A percentile compares a stretch with the other conserved stretches of the same genome.
Evolutionary conservation across 495 filamentous ascomycete species (phyloP).

Genomic region (Podospora sp.): DNA sequence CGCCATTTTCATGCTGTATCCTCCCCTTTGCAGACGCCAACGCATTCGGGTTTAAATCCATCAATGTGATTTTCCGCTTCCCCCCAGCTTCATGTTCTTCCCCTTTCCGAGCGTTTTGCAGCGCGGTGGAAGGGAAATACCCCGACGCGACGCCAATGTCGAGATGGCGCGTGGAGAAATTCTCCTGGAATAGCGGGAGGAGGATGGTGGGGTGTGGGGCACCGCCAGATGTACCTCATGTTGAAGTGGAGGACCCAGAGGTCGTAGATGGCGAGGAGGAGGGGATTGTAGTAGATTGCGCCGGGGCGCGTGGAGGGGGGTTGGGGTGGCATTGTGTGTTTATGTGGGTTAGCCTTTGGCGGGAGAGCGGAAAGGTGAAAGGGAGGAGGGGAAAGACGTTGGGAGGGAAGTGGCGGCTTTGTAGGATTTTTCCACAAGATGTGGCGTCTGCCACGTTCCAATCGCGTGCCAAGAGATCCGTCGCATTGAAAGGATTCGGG

Average conservation of each 20-base stretch:
- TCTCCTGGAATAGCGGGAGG: slow-evolving; percentile 41
- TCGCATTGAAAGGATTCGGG: background rate
- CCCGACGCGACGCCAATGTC: slow-evolving; percentile 47
- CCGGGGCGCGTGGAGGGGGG: background rate
- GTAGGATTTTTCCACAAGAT: background rate
- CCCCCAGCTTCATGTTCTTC: background rate
- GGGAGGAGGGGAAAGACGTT: background rate
- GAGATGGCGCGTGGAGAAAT: slow-evolving; percentile 38
- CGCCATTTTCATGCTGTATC: background rate
- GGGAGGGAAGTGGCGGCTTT: background rate
- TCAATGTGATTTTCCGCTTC: slow-evolving; percentile 28
- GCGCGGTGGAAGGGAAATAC: slow-evolving; percentile 33
- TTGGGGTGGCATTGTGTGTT: background rate
- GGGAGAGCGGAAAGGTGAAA: background rate
- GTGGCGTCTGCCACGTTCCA: background rate
- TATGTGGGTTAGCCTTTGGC: background rate
- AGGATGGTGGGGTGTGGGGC: slow-evolving; percentile 35
- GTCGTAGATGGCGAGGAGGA: slow-evolving; percentile 38
- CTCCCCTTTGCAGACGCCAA: slow-evolving; percentile 25
- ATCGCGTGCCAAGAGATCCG: no score
- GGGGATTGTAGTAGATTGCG: slow-evolving; percentile 18
- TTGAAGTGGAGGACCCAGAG: slow-evolving; percentile 37
- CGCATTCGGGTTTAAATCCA: slow-evolving; percentile 36
- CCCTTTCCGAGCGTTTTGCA: slow-evolving; percentile 4
- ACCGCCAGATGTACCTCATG: slow-evolving; percentile 39